Base-by-base conservation (phyloP, 225 moss, liverwort and hornwort genomes). In the Bryum argenteum region DNA sequence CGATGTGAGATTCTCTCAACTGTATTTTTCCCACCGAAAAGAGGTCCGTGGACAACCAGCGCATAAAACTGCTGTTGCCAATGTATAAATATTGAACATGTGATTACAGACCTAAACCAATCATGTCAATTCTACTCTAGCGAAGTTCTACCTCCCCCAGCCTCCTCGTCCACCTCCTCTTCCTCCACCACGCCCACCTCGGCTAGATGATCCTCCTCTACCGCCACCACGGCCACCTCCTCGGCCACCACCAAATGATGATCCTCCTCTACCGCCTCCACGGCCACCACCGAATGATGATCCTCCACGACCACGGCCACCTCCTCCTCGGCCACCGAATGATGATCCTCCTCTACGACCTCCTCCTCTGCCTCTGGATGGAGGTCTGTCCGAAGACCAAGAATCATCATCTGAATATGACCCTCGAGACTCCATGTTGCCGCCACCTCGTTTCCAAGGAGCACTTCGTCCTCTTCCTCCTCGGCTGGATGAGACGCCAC, bases 301-400 rank as follows among this genome's bases (percentile, higher is more conserved):
- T 13, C 77, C 77, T 48, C 48, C 17, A 20, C 81, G 77, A 23
- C 84, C 74, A 56, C 84, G 28, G 6, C 81, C 74, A 13, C 85
- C 79, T 23, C 84, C 74, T 56, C 84, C 24, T 5, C 81, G 74
- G 11, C 85, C 76, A 45, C 85, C 75, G 40, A 53, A 65, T 1
- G 76, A 67, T 23, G 75, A 75, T 64, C 79, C 77, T 13, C 79
- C 65, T 26, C 83, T 76, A 53, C 83, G 70, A 12, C 80, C 79
- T 15, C 76, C 72, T 33, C 81, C 76, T 55, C 85, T 66, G 67
- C 86, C 86, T 67, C 87, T 72, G 66, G 80, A 75, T 33, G 77
- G 65, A 64, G 80, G 82, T 51, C 80, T 80, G 72, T 86, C 86
- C 69, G 79, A 81, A 44, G 80, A 58, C 87, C 82, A 77, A 0